Base-by-base conservation (phyloP, 1,284 basidiomycete species). In the Apiotrichum brassicae region DNA sequence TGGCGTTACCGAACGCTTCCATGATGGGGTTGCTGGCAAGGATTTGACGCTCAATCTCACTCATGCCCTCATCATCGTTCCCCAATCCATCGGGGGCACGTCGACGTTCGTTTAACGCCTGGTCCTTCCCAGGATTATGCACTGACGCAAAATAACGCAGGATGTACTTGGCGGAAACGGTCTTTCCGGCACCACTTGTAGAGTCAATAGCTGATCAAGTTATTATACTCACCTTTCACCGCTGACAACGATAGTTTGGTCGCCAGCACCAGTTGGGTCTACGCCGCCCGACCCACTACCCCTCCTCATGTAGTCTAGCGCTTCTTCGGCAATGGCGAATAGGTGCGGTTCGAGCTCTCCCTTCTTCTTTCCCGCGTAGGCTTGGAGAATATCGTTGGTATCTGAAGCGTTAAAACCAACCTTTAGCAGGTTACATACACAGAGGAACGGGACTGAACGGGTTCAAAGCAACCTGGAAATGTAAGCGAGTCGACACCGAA, bases 61-160 rank as follows among this genome's bases (percentile, higher is more conserved):
- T 94, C 79, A 81, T 80, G n/a, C 76, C 76, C 19, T 65, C 66
- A 16, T 73, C 70, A 24, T 71, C 74, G 16, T 62, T 65, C 42
- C 63, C 53, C 5, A 46, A 43, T 4, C 55, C 57, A 38, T 57
- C 58, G 16, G 52, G 56, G 24, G 49, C 46, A 18, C 62, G 46
- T 35, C 56, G 58, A 22, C 59, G 50, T 16, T 57, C 55, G 20
- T 48, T 34, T 3, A 24, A 12, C n/a, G 52, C 52, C 18, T 50
- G 47, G 4, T 49, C 37, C 74, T 85, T 84, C 64, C 73, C 82
- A 73, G 60, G 90, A 47, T 93, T 91, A 61, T 97, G 93, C 43
- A 98, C 91, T 0, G 94, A 97, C 13, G 95, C 95, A 66, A 99
- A 86, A 75, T 98, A 99, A 53, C 95, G 84, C 84, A 99, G 93